Percentiles rank a stretch among this genome's conserved stretches.
Conservation (phyloP, 768 basidiomycete species). For the Leccinum disarticulatum region DNA sequence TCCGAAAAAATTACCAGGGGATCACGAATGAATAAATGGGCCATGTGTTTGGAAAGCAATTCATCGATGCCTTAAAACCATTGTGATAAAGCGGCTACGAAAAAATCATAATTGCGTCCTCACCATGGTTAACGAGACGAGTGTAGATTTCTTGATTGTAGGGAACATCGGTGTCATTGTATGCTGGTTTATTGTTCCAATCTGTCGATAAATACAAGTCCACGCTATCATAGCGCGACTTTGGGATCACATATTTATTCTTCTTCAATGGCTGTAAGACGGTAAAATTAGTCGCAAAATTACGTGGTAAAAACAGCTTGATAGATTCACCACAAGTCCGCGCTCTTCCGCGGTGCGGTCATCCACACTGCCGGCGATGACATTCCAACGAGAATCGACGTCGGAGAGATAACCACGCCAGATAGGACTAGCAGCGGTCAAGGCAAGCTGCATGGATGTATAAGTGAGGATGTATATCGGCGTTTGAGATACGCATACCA, state of each 20-base stretch:
- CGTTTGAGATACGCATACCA: constrained; percentile 51
- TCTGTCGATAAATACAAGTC: constrained; percentile 89
- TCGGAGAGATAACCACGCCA: constrained; percentile 95
- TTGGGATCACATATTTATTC: constrained; percentile 79
- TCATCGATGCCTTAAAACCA: constrained; percentile 71
- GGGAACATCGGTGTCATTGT: constrained; percentile 85
- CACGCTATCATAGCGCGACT: constrained; percentile 97
- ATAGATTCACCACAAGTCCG: constrained; percentile 63
- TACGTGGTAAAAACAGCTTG: constrained; percentile 4
- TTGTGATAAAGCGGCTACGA: not conserved
- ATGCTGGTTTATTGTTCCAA: constrained; percentile 87
- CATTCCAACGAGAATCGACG: constrained; percentile 98
- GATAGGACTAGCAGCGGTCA: constrained; percentile 92
- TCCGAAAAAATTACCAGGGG: constrained; percentile 95
- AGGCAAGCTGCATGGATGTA: constrained; percentile 66
- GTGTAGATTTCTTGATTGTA: constrained; percentile 74
- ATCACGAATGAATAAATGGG: constrained; percentile 96
- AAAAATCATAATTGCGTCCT: constrained; percentile 15
- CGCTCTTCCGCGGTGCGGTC: constrained; percentile 96
- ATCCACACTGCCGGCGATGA: constrained; percentile 97
- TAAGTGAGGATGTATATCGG: constrained; percentile 2
- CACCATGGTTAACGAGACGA: constrained; percentile 73
- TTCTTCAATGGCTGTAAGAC: constrained; percentile 67
- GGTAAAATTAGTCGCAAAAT: constrained; percentile 4
- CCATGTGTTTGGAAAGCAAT: constrained; percentile 84